A percentile compares a stretch with the other conserved stretches of the same genome.
phyloP scores from a whole-genome alignment of 2,329 filamentous ascomycete genomes.

The Botryotinia calthae region DNA sequence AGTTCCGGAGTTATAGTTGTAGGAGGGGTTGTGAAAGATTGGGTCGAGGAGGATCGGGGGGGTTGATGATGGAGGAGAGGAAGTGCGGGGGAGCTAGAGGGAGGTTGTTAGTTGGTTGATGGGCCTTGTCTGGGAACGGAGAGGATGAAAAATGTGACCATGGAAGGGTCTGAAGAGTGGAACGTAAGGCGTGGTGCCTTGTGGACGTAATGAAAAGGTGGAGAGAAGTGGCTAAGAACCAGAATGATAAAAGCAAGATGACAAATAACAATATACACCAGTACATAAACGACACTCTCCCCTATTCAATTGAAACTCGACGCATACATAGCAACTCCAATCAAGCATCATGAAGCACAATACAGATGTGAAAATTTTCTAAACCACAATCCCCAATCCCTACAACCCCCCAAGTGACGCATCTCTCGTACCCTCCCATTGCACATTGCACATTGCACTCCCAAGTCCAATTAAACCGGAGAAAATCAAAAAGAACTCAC shows the following conservation, averaged over 20 bases:
- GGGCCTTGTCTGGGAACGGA: neutral
- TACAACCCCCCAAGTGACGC: neutral
- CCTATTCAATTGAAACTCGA: neutral
- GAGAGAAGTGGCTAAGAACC: neutral
- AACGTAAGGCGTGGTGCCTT: too few species aligned
- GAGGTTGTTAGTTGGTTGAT: neutral
- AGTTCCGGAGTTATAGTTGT: constrained; percentile 33
- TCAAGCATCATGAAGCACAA: neutral
- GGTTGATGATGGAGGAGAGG: constrained; percentile 27
- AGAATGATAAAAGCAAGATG: neutral
- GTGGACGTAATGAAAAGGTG: neutral
- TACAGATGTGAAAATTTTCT: neutral
- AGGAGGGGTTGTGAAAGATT: constrained; percentile 25
- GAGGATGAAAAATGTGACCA: neutral
- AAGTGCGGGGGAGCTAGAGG: constrained; percentile 30
- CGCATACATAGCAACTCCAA: neutral
- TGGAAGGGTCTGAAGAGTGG: neutral
- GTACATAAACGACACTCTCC: neutral
- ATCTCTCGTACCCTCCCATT: too few species aligned
- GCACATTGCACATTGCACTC: neutral
- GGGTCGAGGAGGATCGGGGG: constrained; percentile 29
- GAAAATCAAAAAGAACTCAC: constrained; percentile 23
- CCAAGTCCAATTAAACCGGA: neutral
- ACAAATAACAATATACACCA: neutral
- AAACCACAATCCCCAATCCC: neutral